Evolutionary conservation across 805 yeast species (phyloP).

Genomic region (Lachancea waltii): DNA sequence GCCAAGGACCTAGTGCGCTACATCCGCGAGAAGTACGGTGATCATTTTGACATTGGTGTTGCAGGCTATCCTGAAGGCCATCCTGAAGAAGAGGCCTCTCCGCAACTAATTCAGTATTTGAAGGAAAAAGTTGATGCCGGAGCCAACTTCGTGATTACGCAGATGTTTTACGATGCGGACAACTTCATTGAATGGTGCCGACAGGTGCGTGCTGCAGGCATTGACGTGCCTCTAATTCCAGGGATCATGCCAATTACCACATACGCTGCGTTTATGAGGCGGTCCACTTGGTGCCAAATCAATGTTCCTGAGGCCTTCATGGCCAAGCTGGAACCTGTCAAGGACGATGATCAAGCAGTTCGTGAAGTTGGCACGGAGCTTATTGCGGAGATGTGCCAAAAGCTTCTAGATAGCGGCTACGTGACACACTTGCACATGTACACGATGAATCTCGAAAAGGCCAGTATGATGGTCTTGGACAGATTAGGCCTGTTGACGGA

Average conservation of each 20-base stretch:
- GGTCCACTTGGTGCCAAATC: conserved; percentile 92
- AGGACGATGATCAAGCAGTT: conserved; percentile 84
- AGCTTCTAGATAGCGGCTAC: conserved; percentile 59
- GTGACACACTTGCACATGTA: conserved; percentile 89
- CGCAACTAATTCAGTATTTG: conserved; percentile 50
- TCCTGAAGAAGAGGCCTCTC: conserved; percentile 68
- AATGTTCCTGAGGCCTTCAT: conserved; percentile 68
- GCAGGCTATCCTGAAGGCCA: conserved; percentile 98
- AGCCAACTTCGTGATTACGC: conserved; percentile 89
- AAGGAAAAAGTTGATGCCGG: conserved; percentile 92
- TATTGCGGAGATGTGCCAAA: conserved; percentile 75
- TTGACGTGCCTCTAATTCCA: conserved; percentile 84
- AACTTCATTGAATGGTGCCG: conserved; percentile 76
- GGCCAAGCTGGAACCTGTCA: conserved; percentile 66
- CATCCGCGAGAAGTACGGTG: conserved; percentile 71
- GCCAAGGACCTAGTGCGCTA: conserved; percentile 82
- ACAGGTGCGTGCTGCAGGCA: conserved; percentile 60
- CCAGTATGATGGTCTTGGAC: conserved; percentile 84
- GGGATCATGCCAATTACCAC: conserved; percentile 99
- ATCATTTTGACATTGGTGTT: conserved; percentile 89
- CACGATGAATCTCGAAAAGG: conserved; percentile 94
- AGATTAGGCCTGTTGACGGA: conserved; percentile 49
- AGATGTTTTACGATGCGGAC: conserved; percentile 94
- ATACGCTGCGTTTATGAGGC: conserved; percentile 82
- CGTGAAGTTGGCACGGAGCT: conserved; percentile 80